A percentile compares a stretch with the other conserved stretches of the same genome.
Evolutionary conservation across 305 asterid species (phyloP).

Genomic region (Fraxinus dipetala): DNA sequence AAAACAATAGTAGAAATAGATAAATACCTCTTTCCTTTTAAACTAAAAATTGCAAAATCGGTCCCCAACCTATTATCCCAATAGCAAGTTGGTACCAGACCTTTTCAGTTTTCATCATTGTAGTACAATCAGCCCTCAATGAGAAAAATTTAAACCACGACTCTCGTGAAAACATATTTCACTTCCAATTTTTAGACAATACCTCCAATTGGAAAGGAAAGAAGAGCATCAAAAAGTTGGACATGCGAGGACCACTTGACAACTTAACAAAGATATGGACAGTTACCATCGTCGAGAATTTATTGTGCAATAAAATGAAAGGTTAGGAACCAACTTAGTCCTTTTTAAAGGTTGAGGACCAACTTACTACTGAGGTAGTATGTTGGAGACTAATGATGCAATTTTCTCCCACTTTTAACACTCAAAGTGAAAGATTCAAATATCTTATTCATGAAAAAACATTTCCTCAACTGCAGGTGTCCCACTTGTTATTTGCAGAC

Average conservation of each 20-base stretch:
- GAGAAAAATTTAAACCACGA: not conserved
- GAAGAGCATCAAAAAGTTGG: not conserved
- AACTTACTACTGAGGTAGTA: not conserved
- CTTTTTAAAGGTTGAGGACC: not conserved
- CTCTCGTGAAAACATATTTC: not conserved
- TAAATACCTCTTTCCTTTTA: not conserved
- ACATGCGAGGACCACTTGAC: not conserved
- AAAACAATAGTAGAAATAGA: not conserved
- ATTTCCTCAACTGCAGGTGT: not conserved
- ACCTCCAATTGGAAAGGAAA: not conserved
- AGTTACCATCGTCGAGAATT: not conserved
- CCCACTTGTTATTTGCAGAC: no score
- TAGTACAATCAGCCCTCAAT: not conserved
- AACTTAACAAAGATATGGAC: not conserved
- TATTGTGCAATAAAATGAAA: not conserved
- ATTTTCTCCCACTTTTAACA: not conserved
- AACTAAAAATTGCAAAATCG: not conserved
- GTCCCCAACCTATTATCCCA: not conserved
- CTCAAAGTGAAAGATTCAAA: not conserved
- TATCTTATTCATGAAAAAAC: not conserved
- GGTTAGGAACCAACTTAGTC: not conserved
- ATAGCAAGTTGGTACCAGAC: not conserved
- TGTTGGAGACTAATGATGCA: not conserved
- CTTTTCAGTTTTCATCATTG: not conserved
- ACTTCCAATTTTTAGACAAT: not conserved